A percentile compares a stretch with the other conserved stretches of the same genome.
Evolutionary conservation across 192 early-diverging fungal species (phyloP).

Genomic region (Coemansia sp.): DNA sequence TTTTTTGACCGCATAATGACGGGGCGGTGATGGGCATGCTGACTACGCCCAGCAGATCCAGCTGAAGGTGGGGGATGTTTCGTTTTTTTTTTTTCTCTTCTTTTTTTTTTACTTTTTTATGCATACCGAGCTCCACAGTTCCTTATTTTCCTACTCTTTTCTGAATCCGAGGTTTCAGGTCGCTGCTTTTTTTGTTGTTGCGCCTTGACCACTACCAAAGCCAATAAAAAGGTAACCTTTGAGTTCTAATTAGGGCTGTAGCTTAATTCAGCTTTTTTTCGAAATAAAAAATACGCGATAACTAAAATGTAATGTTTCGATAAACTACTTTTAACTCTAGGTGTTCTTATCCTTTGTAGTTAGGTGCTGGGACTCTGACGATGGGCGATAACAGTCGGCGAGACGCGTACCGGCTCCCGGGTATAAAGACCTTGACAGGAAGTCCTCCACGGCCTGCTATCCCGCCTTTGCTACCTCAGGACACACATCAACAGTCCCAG

Average conservation of each 20-base stretch:
- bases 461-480: not conserved
- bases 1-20: not conserved
- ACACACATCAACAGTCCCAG: constrained; percentile 6
- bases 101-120: not conserved
- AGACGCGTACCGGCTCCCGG: constrained; percentile 41
- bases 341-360: not conserved
- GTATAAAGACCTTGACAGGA: constrained; percentile 41
- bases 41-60: constrained; percentile 5
- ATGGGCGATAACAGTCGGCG: constrained; percentile 37
- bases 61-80: not conserved
- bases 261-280: not conserved
- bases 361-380: not conserved
- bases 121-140: not conserved
- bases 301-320: not conserved
- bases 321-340: not conserved
- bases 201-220: not conserved
- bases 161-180: not conserved
- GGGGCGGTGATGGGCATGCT: constrained; percentile 4
- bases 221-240: not conserved
- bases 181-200: constrained; percentile 8
- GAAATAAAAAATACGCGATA: not conserved
- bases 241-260: not conserved
- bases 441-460: constrained; percentile 10
- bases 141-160: constrained; percentile 6
- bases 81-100: not conserved